Percentiles rank a stretch among this genome's conserved stretches.
These are phyloP conservation scores for Metschnikowia kunwiensis DNA, from an alignment of 805 yeast genomes.

Conservation along the genomic window DNA sequence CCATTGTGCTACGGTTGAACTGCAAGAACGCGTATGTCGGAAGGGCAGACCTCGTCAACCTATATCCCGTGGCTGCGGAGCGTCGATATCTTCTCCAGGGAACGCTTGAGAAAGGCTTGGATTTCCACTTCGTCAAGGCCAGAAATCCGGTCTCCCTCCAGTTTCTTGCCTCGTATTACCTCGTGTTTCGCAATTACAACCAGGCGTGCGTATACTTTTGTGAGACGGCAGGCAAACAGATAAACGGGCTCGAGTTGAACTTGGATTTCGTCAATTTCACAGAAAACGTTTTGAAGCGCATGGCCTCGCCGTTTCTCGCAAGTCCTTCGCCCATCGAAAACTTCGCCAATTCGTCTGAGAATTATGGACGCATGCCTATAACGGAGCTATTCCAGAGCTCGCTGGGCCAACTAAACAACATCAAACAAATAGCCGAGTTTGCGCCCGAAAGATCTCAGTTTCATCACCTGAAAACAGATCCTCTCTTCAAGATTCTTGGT, in stretches of 20 bases:
- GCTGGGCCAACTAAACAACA: conserved; percentile 4
- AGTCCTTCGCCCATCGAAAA: conserved; percentile 7
- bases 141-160: conserved; percentile 45
- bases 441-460: conserved; percentile 10
- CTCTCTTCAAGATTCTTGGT: conserved; percentile 16
- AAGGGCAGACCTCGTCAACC: conserved; percentile 37
- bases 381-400: conserved; percentile 9
- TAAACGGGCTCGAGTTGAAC: conserved; percentile 50
- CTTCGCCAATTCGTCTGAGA: conserved; percentile 4
- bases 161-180: conserved; percentile 49
- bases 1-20: conserved; percentile 37
- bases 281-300: conserved; percentile 22
- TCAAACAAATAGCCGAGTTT: conserved; percentile 1
- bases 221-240: conserved; percentile 46
- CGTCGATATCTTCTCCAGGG: conserved; percentile 26
- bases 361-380: conserved; percentile 4
- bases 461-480: conserved; percentile 11
- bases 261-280: conserved; percentile 43
- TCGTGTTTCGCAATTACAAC: conserved; percentile 45
- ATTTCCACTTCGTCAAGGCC: conserved; percentile 45
- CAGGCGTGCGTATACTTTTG: conserved; percentile 52
- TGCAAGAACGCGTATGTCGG: conserved; percentile 38
- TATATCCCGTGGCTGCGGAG: conserved; percentile 36
- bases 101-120: conserved; percentile 22
- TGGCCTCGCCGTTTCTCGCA: conserved; percentile 31